Base-by-base conservation (phyloP, 352 stramenopile species). In the Phytophthora lateralis region DNA sequence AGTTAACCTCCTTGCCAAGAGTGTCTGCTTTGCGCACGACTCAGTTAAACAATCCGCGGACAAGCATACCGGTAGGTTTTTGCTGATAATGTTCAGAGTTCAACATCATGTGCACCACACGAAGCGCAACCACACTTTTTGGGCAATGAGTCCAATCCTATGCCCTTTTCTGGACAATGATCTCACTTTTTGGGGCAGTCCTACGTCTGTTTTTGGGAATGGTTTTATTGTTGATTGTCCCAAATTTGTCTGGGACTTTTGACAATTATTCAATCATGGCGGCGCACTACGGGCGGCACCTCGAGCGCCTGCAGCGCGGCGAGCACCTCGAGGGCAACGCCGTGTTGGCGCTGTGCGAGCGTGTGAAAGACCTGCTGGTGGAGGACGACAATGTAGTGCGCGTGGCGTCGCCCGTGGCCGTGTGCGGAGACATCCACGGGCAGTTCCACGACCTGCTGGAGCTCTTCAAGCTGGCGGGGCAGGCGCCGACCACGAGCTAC, bases 361-460 rank as follows among this genome's bases (percentile, higher is more conserved):
- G 75, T 20, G 78, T 90, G 39, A 88, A 88, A 46, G 81, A 93
- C 49, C 50, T 99, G 30, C 60, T 99, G 7, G 88, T 83, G 8
- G 77, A 88, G 54, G 88, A 97, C 50, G 82, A 92, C 35, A 97
- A 95, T 56, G 78, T 97, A 18, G 79, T 97, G 20, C 53, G 57
- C 24, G 76, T 97, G 8, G 43, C 52, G n/a, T 82, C 87, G 18
- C 89, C 90, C 57, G 78, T 97, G 42, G 88, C 78, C 17, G 82
- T 96, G 21, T 92, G 90, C 38, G 96, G 97, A 42, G 97, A 99
- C 80, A 91, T 99, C 54, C 97, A 99, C 73, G 97, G 97, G 11
- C 97, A 99, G 76, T 99, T 98, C 77, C 96, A 97, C 69, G 97
- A 99, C 78, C 78, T 99, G 34, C 60, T 99, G 7, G 88, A 98